A percentile compares a stretch with the other conserved stretches of the same genome.
Evolutionary conservation across 2,329 filamentous ascomycete genomes (phyloP).

Genomic region (Hypoxylon sp.): DNA sequence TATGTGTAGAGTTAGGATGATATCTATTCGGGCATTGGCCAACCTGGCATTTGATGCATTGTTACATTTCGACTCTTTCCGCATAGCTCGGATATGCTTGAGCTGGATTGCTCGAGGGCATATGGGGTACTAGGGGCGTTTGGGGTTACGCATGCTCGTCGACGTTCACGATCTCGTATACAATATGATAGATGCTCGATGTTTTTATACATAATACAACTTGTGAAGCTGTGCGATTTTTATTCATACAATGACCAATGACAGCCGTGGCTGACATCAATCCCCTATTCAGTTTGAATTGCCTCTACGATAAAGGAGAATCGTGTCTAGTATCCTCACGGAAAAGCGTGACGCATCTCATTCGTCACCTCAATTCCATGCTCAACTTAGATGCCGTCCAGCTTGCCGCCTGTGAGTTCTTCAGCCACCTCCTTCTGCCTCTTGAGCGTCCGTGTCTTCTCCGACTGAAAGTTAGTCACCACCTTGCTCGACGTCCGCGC

Average conservation of each 20-base stretch:
- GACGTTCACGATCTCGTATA: conserved; percentile 25
- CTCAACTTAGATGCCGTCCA: conserved; percentile 52
- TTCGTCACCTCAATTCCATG: not conserved
- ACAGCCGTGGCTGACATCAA: not conserved
- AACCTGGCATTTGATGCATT: conserved; percentile 26
- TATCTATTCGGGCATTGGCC: conserved; percentile 21
- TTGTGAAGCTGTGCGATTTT: conserved; percentile 37
- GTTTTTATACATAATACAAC: conserved; percentile 48
- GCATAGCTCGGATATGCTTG: conserved; percentile 39
- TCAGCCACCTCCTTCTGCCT: conserved; percentile 69
- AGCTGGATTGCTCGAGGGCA: conserved; percentile 38
- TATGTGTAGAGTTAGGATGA: conserved; percentile 36
- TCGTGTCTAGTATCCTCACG: conserved; percentile 5
- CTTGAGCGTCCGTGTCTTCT: conserved; percentile 60
- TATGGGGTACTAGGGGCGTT: conserved; percentile 40
- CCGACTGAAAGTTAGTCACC: conserved; percentile 54
- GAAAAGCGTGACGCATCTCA: not conserved
- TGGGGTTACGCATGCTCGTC: conserved; percentile 29
- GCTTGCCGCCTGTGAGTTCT: conserved; percentile 70
- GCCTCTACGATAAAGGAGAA: not conserved
- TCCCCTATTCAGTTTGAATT: not conserved
- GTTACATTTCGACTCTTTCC: conserved; percentile 29
- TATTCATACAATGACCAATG: conserved; percentile 13
- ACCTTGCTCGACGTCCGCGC: conserved; percentile 46
- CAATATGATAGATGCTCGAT: conserved; percentile 38